phyloP scores from a whole-genome alignment of 768 basidiomycete genomes.

The Mycena rosella region DNA sequence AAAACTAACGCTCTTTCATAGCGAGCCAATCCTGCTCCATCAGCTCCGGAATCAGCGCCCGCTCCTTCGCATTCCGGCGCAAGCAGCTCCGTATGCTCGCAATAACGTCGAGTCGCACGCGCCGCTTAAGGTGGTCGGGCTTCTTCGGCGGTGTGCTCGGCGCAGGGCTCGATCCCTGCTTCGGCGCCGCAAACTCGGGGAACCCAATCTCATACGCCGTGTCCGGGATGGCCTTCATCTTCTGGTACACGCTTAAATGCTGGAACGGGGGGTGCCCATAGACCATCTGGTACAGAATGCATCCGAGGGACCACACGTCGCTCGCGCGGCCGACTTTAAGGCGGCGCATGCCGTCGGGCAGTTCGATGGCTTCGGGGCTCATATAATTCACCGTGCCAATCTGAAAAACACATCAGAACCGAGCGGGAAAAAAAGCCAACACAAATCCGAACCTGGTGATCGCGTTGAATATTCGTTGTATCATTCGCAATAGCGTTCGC shows the following conservation, averaged over 20 bases:
- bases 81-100: constrained; percentile 87
- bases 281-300: constrained; percentile 98
- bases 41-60: constrained; percentile 90
- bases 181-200: constrained; percentile 74
- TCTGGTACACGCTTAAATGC: constrained; percentile 83
- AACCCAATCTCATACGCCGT: constrained; percentile 82
- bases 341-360: constrained; percentile 86
- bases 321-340: constrained; percentile 96
- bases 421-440: background rate
- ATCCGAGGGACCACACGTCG: constrained; percentile 98
- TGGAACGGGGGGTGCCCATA: constrained; percentile 96
- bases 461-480: constrained; percentile 97
- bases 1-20: constrained; percentile 67
- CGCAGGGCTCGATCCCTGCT: constrained; percentile 43
- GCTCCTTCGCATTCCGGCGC: constrained; percentile 80
- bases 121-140: constrained; percentile 76
- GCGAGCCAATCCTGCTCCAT: constrained; percentile 85
- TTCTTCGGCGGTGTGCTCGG: constrained; percentile 62
- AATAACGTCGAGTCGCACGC: constrained; percentile 83
- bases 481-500: constrained; percentile 99
- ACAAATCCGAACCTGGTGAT: constrained; percentile 79
- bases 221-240: constrained; percentile 96
- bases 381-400: constrained; percentile 99
- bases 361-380: constrained; percentile 97
- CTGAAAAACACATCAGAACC: constrained; percentile 52